Evolutionary conservation across 345 rosid species (phyloP).

Genomic region (Firmiana major): DNA sequence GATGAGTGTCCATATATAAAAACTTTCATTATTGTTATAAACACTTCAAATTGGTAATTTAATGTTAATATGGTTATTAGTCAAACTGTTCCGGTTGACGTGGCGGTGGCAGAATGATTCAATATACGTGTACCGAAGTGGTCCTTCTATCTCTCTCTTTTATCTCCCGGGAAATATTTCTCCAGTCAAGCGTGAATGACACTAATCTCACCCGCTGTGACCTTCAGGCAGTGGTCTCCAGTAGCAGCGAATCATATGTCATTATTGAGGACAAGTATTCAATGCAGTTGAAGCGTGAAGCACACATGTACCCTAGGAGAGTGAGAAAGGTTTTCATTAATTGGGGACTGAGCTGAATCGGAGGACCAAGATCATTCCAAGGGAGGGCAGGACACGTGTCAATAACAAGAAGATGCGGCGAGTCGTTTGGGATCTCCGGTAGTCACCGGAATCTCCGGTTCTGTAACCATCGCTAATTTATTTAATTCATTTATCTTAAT

Average conservation of each 20-base stretch:
- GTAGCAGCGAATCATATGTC: not conserved
- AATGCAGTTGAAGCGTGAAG: not conserved
- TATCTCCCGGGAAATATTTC: not conserved
- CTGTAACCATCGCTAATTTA: conserved; percentile 1
- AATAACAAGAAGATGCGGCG: conserved; percentile 34
- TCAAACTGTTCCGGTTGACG: not conserved
- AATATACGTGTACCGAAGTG: not conserved
- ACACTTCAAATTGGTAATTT: not conserved
- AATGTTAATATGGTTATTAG: not conserved
- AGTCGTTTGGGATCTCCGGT: conserved; percentile 33
- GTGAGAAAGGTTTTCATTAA: conserved; percentile 4
- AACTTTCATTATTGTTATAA: too few species aligned
- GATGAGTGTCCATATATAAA: too few species aligned
- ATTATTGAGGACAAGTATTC: not conserved
- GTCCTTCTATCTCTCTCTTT: not conserved
- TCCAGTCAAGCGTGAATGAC: not conserved
- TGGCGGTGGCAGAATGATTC: not conserved
- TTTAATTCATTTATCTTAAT: conserved; percentile 1
- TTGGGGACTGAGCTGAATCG: not conserved
- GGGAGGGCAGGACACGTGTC: not conserved
- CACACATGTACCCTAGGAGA: not conserved
- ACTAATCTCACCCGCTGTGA: not conserved
- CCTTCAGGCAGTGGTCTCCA: too few species aligned
- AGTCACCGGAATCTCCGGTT: conserved; percentile 13
- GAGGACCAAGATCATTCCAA: not conserved